A percentile compares a stretch with the other conserved stretches of the same genome.
These are phyloP conservation scores for Talaromyces sp. DNA, from an alignment of 2,329 filamentous ascomycete species.

Conservation along the genomic window DNA sequence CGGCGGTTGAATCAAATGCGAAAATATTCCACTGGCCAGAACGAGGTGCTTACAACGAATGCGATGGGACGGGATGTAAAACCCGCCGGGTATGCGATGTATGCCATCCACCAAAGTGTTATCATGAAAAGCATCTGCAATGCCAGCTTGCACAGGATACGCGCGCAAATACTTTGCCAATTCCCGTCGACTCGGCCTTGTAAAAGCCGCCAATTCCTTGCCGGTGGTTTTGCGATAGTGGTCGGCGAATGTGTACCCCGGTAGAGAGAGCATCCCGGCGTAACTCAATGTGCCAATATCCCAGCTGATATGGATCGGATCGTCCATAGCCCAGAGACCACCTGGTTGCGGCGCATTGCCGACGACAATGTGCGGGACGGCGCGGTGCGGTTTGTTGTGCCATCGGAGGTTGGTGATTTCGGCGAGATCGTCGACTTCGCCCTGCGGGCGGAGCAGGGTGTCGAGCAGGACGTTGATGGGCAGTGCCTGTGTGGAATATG, in stretches of 20 bases:
- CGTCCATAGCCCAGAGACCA: slow-evolving; percentile 59
- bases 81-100: slow-evolving; percentile 48
- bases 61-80: slow-evolving; percentile 50
- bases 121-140: slow-evolving; percentile 47
- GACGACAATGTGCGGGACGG: slow-evolving; percentile 53
- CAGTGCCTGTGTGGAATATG: slow-evolving; percentile 60
- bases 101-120: slow-evolving; percentile 43
- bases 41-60: slow-evolving; percentile 56
- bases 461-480: slow-evolving; percentile 60
- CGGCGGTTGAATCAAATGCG: slow-evolving; percentile 51
- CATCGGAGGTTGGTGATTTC: slow-evolving; percentile 53
- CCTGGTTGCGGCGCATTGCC: slow-evolving; percentile 51
- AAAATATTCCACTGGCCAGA: slow-evolving; percentile 58
- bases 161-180: slow-evolving; percentile 54
- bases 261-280: slow-evolving; percentile 59
- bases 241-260: slow-evolving; percentile 56
- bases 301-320: slow-evolving; percentile 50
- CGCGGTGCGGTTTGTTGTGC: slow-evolving; percentile 49
- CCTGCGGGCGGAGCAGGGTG: slow-evolving; percentile 56
- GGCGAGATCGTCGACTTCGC: slow-evolving; percentile 54
- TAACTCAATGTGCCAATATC: slow-evolving; percentile 61
- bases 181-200: slow-evolving; percentile 53
- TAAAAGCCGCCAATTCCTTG: slow-evolving; percentile 48
- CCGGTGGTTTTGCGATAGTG: slow-evolving; percentile 47
- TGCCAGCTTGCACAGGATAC: slow-evolving; percentile 54